Conservation (phyloP, 2,329 filamentous ascomycete species). For the Polytolypa hystricis region DNA sequence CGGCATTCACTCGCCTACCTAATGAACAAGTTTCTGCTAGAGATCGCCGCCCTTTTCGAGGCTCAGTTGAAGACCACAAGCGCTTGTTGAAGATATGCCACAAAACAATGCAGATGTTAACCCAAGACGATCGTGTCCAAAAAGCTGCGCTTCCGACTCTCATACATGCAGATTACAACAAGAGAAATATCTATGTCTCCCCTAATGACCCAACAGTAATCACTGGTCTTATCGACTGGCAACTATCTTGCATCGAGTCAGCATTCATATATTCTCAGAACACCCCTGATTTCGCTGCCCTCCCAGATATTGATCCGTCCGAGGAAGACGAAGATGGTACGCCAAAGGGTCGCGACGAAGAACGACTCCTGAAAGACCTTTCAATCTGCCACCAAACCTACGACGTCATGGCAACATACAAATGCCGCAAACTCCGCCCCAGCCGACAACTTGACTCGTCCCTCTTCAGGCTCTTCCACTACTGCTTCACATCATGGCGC, state of each 20-base stretch:
- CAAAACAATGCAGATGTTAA: slow-evolving; percentile 14
- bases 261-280: slow-evolving; percentile 21
- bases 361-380: slow-evolving; percentile 16
- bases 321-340: slow-evolving; percentile 11
- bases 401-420: slow-evolving; percentile 16
- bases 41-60: slow-evolving; percentile 9
- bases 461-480: slow-evolving; percentile 23
- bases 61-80: slow-evolving; percentile 7
- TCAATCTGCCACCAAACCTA: slow-evolving; percentile 21
- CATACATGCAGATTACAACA: slow-evolving; percentile 22
- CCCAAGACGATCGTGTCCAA: slow-evolving; percentile 15
- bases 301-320: slow-evolving; percentile 11
- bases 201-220: slow-evolving; percentile 19
- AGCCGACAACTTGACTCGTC: slow-evolving; percentile 18
- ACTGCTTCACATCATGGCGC: slow-evolving; percentile 20
- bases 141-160: slow-evolving; percentile 14
- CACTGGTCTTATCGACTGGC: slow-evolving; percentile 25
- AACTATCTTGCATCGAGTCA: slow-evolving; percentile 21
- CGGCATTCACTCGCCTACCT: slow-evolving; percentile 8
- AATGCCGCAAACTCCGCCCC: slow-evolving; percentile 16
- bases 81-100: slow-evolving; percentile 10
- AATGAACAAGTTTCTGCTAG: neutral
- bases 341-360: slow-evolving; percentile 5
- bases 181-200: slow-evolving; percentile 24
- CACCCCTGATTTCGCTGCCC: slow-evolving; percentile 19